Conservation (phyloP, 495 filamentous ascomycete species). For the Daldinia caldariorum region DNA sequence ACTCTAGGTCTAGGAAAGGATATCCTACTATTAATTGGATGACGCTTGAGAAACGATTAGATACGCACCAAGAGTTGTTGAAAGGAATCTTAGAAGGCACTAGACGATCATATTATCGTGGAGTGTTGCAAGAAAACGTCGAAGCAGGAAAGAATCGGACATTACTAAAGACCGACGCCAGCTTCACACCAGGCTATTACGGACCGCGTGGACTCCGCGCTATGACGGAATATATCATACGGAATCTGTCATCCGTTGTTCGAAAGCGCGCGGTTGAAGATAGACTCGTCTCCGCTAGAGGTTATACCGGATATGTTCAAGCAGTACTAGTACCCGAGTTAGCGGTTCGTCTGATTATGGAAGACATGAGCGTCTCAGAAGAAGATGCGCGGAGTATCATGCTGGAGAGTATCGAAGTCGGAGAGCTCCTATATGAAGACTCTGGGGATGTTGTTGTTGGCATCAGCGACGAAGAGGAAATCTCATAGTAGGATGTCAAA, state of each 20-base stretch:
- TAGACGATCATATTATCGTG: conserved; percentile 67
- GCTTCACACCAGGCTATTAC: conserved; percentile 80
- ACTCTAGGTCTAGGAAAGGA: conserved; percentile 68
- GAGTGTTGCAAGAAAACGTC: conserved; percentile 66
- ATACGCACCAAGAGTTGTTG: conserved; percentile 63
- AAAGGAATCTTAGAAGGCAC: conserved; percentile 67
- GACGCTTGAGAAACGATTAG: conserved; percentile 69
- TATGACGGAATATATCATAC: conserved; percentile 71
- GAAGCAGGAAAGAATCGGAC: conserved; percentile 69
- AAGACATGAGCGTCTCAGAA: conserved; percentile 80
- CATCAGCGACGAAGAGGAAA: conserved; percentile 54
- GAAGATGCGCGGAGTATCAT: conserved; percentile 74
- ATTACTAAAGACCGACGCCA: conserved; percentile 63
- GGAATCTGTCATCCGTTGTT: conserved; percentile 67
- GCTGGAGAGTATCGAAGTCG: conserved; percentile 77
- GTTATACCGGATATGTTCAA: conserved; percentile 81
- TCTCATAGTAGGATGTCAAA: background rate
- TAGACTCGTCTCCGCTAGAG: conserved; percentile 71
- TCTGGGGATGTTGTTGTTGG: conserved; percentile 67
- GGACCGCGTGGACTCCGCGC: conserved; percentile 77
- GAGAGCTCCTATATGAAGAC: conserved; percentile 78
- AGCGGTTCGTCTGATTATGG: conserved; percentile 76
- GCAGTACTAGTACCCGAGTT: conserved; percentile 88
- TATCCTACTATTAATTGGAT: conserved; percentile 87
- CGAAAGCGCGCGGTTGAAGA: conserved; percentile 72